Conservation (phyloP, 2,329 filamentous ascomycete genomes). For the Apiospora arundinis region DNA sequence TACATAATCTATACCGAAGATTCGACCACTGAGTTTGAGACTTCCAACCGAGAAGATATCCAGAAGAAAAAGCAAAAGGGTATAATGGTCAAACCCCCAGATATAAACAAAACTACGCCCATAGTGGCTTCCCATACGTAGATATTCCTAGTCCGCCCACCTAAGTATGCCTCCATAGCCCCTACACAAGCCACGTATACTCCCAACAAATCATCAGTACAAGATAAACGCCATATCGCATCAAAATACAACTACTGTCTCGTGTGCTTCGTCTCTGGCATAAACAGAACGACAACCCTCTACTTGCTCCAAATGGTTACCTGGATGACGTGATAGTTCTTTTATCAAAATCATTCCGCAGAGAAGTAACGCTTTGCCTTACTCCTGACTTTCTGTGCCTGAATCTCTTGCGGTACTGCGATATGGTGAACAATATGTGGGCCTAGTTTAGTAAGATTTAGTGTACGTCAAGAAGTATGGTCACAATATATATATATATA, state of each 20-base stretch:
- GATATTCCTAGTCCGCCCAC: not conserved
- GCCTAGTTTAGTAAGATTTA: not conserved
- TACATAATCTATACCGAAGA: not conserved
- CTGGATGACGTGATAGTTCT: not conserved
- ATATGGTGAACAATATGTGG: conserved; percentile 95
- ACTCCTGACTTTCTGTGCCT: conserved; percentile 69
- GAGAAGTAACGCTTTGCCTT: conserved; percentile 77
- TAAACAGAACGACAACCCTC: not conserved
- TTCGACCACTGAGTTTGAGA: not conserved
- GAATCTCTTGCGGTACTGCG: conserved; percentile 70
- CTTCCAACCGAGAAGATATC: not conserved
- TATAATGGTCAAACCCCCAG: conserved; percentile 2
- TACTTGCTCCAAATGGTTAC: not conserved
- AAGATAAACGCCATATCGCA: not conserved
- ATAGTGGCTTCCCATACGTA: not conserved
- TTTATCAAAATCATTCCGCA: conserved; percentile 55
- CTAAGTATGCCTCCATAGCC: not conserved
- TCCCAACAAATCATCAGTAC: conserved; percentile 1
- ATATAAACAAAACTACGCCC: not conserved
- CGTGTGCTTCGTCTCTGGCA: not conserved
- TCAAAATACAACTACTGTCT: not conserved
- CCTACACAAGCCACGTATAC: not conserved
- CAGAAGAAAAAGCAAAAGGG: not conserved
- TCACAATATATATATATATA: conserved; percentile 59
- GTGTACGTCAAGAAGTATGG: no score